A percentile compares a stretch with the other conserved stretches of the same genome.
These are phyloP conservation scores for Erysiphe neolycopersici DNA, from an alignment of 2,329 filamentous ascomycete species.

Conservation along the genomic window DNA sequence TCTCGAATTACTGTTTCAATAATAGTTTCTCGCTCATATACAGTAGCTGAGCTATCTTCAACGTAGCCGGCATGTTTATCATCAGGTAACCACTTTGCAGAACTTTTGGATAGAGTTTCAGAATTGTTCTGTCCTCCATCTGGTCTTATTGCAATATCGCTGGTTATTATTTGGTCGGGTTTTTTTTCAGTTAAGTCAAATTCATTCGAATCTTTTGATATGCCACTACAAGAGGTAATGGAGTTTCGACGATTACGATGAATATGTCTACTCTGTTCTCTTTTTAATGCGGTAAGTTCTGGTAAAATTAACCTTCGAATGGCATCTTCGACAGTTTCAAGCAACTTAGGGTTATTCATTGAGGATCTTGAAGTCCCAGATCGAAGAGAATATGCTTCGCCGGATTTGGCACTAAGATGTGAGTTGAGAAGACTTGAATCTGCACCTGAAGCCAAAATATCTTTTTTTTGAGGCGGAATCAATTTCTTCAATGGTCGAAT, in stretches of 20 bases:
- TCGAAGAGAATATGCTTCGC: constrained; percentile 28
- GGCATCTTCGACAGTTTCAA: constrained; percentile 49
- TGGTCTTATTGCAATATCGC: constrained; percentile 20
- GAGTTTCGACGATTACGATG: constrained; percentile 30
- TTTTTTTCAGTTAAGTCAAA: constrained; percentile 8
- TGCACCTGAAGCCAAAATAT: constrained; percentile 16
- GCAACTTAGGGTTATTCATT: constrained; percentile 43
- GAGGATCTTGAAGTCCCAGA: constrained; percentile 31
- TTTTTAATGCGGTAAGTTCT: constrained; percentile 72
- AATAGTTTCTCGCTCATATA: constrained; percentile 17
- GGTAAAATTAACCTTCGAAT: constrained; percentile 53
- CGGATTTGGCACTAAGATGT: constrained; percentile 26
- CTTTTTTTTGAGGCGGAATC: constrained; percentile 24
- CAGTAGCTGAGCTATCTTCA: constrained; percentile 6
- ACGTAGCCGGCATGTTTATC: constrained; percentile 19
- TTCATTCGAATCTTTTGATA: constrained; percentile 24
- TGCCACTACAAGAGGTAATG: constrained; percentile 26
- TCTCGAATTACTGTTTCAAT: constrained; percentile 23
- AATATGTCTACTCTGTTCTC: constrained; percentile 58
- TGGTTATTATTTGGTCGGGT: constrained; percentile 18
- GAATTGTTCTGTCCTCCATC: constrained; percentile 32
- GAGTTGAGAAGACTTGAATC: constrained; percentile 35
- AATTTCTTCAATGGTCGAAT: constrained; percentile 21
- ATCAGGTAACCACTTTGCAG: constrained; percentile 22
- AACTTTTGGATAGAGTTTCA: constrained; percentile 27